Evolutionary conservation across 306 rosid genomes (phyloP), one percentile per base, ranked within the genome.

Genomic region (Erythrophleum fordii): DNA sequence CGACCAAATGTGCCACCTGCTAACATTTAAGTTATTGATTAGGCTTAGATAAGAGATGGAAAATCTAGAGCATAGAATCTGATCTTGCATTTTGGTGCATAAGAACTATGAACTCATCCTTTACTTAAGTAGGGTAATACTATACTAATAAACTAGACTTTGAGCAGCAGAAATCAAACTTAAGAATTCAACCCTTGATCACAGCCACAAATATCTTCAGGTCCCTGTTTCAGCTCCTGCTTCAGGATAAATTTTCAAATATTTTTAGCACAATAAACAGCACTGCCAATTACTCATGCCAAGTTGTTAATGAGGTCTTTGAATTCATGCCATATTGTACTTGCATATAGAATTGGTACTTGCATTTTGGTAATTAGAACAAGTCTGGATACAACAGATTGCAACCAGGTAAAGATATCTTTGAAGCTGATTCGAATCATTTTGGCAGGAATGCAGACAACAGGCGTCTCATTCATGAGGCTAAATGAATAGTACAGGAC

Each of bases 1-100:
- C 83, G 89, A 72, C 88, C 86, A 79, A 90, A 88, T 77, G 94
- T 64, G 41, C 93, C 91, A 84, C 94, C 99, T 90, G 85, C 67
- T 77, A 23, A 78, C 74, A 77, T 66, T 66, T 48, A 51, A 3
- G 31, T 22, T 28, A 75, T 18, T 37, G n/a, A 84, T 22, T 6
- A 83, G 67, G 77, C 53, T 74, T 26, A 29, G 34, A 80, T 67
- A 70, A 34, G 23, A 53, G 31, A 29, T n/a, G 16, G 23, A 55
- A 46, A 60, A 45, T 26, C 42, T n/a, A 28, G 12, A 13, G 37
- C 64, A 28, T 25, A 8, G 28, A 60, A 53, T 55, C 3, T 41
- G 39, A 67, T 39, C 18, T 41, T 26, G 41, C 41, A 67, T 42
- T 67, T 18, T 18, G 31, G 12, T 77, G 45, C 72, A 52, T 51